Percentiles rank a stretch among this genome's conserved stretches.
Conservation (phyloP, 768 basidiomycete species). For the Auricularia heimuer region DNA sequence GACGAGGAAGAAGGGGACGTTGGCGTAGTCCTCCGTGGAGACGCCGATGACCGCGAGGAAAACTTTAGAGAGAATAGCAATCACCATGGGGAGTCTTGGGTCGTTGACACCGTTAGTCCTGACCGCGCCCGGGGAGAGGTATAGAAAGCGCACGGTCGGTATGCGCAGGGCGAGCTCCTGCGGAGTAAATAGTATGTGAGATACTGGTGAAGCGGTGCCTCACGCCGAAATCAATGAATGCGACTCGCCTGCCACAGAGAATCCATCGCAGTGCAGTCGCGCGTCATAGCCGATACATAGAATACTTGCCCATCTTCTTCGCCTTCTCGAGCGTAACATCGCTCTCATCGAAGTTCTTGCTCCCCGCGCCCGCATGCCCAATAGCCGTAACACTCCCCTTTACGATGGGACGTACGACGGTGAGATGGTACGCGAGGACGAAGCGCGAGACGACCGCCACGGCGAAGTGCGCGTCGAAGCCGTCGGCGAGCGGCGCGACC, state of each 20-base stretch:
- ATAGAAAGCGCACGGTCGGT: no score
- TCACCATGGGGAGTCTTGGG: no score
- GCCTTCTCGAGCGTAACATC: background rate
- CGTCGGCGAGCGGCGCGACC: background rate
- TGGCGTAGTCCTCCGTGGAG: background rate
- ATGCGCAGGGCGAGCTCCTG: no score
- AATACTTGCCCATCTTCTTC: background rate
- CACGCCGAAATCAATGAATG: no score
- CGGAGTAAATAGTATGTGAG: no score
- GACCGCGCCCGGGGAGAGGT: no score
- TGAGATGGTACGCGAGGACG: background rate
- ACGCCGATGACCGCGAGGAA: background rate
- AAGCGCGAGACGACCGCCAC: background rate
- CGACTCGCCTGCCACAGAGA: background rate
- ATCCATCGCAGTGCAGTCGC: background rate
- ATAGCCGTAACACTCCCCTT: background rate
- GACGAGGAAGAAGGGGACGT: background rate
- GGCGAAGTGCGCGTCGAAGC: background rate
- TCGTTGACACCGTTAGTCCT: no score
- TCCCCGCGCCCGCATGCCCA: background rate
- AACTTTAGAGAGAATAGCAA: no score
- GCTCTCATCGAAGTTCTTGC: background rate
- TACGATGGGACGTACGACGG: background rate
- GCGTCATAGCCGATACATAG: background rate
- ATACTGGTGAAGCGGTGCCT: no score